These are phyloP conservation scores for Endoconidiophora laricicola DNA, from an alignment of 2,329 filamentous ascomycete genomes.

Conservation along the genomic window DNA sequence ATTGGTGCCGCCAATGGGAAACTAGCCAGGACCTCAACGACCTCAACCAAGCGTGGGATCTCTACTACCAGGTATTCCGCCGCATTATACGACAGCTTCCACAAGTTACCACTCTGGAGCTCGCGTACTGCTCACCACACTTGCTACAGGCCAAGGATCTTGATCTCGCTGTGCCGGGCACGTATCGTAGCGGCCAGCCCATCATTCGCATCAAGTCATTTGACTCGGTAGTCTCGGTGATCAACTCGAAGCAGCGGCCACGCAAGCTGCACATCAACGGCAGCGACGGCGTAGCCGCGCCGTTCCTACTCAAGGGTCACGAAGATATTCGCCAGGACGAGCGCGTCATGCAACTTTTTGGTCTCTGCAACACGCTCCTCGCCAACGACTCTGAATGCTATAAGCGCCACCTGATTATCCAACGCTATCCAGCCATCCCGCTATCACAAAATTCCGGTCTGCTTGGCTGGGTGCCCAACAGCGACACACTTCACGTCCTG, in stretches of 20 bases:
- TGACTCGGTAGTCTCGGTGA: slow-evolving; percentile 76
- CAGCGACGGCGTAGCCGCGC: slow-evolving; percentile 74
- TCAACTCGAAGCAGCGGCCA: slow-evolving; percentile 92
- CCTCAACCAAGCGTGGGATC: slow-evolving; percentile 94
- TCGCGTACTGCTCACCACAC: slow-evolving; percentile 93
- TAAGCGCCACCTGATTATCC: slow-evolving; percentile 92
- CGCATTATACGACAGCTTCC: slow-evolving; percentile 87
- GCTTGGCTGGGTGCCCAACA: slow-evolving; percentile 92
- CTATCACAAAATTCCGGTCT: slow-evolving; percentile 92
- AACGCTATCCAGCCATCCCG: slow-evolving; percentile 90
- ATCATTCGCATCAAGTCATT: slow-evolving; percentile 79
- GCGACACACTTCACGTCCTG: slow-evolving; percentile 87
- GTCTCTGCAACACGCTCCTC: slow-evolving; percentile 88
- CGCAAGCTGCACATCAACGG: slow-evolving; percentile 76
- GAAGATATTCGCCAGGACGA: slow-evolving; percentile 98
- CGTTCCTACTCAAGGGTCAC: slow-evolving; percentile 92
- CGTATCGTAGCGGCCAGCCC: slow-evolving; percentile 62
- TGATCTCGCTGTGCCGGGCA: slow-evolving; percentile 88
- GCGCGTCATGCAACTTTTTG: slow-evolving; percentile 98
- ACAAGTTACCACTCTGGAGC: slow-evolving; percentile 78
- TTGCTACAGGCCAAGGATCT: slow-evolving; percentile 72
- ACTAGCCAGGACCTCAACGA: slow-evolving; percentile 81
- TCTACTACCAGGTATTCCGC: slow-evolving; percentile 97
- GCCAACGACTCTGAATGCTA: slow-evolving; percentile 89
- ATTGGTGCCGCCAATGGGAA: slow-evolving; percentile 90